Evolutionary conservation across 1,284 basidiomycete species (phyloP).

Genomic region (Sanghuangporus sanghuang): DNA sequence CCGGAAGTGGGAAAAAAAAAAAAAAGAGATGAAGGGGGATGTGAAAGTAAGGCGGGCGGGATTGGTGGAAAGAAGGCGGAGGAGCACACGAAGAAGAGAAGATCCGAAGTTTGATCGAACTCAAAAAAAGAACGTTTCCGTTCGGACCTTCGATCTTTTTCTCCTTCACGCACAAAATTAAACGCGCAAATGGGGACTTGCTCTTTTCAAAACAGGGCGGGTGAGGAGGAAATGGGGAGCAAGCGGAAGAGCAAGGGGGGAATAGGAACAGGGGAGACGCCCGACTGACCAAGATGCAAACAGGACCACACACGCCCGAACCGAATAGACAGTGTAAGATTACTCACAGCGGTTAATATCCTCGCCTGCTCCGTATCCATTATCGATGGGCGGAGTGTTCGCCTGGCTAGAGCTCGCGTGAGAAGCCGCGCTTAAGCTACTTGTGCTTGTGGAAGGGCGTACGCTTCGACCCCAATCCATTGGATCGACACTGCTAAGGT

Average conservation of each 20-base stretch:
- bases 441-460: constrained; percentile 70
- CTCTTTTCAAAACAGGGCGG: constrained; percentile 23
- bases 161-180: background rate
- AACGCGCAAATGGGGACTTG: background rate
- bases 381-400: constrained; percentile 69
- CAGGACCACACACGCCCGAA: background rate
- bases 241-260: too few relatives aligned
- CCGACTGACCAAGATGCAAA: background rate
- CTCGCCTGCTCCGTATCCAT: constrained; percentile 39
- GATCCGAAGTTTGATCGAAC: constrained; percentile 9
- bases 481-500: constrained; percentile 38
- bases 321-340: constrained; percentile 14
- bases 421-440: constrained; percentile 63
- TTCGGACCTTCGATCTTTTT: constrained; percentile 10
- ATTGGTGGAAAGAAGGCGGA: constrained; percentile 20
- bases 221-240: constrained; percentile 30
- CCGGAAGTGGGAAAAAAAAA: background rate
- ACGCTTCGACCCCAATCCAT: constrained; percentile 32
- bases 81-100: constrained; percentile 14
- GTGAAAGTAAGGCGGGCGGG: constrained; percentile 19
- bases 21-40: background rate
- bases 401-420: constrained; percentile 72
- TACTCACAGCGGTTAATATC: constrained; percentile 78
- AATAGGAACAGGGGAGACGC: constrained; percentile 22
- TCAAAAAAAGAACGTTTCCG: background rate